Conservation (phyloP, 805 yeast genomes). For the Saturnispora sanitii region DNA sequence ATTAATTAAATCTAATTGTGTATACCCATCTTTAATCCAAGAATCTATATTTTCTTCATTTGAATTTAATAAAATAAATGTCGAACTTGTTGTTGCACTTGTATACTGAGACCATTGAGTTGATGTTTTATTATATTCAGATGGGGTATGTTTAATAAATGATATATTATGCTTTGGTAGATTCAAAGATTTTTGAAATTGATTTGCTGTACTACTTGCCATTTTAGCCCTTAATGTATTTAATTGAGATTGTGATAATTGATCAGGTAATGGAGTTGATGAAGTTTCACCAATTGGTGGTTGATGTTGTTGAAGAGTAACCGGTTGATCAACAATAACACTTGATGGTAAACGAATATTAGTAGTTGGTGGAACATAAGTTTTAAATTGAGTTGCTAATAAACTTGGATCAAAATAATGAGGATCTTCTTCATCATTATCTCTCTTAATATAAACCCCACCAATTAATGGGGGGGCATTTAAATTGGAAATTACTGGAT, state of each 20-base stretch:
- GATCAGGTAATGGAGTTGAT: conserved; percentile 10
- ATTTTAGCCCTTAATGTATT: conserved; percentile 5
- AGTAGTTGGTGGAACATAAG: conserved; percentile 25
- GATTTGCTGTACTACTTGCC: conserved; percentile 1
- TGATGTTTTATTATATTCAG: conserved; percentile 24
- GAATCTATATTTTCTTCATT: conserved; percentile 27
- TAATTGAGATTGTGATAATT: conserved; percentile 3
- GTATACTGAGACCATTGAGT: conserved; percentile 26
- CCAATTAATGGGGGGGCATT: conserved; percentile 95
- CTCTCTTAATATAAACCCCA: conserved; percentile 72
- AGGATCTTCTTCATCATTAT: conserved; percentile 69
- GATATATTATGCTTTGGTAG: conserved; percentile 9
- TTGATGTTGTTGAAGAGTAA: conserved; percentile 2
- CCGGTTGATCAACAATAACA: conserved; percentile 9
- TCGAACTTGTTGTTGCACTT: conserved; percentile 23
- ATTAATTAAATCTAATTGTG: conserved; percentile 26
- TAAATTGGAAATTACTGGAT: conserved; percentile 69
- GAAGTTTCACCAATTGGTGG: not conserved
- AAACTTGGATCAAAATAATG: conserved; percentile 38
- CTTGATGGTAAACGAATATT: conserved; percentile 21
- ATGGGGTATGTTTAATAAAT: conserved; percentile 23
- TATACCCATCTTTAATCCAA: conserved; percentile 25
- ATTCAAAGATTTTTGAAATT: conserved; percentile 11
- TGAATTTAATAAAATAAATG: conserved; percentile 30
- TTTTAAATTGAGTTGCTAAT: conserved; percentile 20